A percentile compares a stretch with the other conserved stretches of the same genome.
Conservation (phyloP, 305 asterid species). For the Fraxinus xanthoxyloides region DNA sequence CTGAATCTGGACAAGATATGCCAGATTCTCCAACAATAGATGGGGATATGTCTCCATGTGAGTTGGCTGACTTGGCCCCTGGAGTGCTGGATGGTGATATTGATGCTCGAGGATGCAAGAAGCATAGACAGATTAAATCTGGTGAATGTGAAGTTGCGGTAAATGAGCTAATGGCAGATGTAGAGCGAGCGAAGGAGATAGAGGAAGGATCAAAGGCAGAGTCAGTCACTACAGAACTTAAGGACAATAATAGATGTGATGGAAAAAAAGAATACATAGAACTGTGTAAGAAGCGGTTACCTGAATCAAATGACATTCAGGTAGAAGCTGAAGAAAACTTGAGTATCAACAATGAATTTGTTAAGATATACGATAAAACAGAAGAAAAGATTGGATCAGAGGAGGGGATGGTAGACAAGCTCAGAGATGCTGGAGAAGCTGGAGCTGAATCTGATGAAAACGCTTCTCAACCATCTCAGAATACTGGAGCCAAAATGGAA, state of each 20-base stretch:
- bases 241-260: background rate
- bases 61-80: conserved; percentile 18
- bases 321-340: background rate
- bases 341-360: background rate
- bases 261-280: background rate
- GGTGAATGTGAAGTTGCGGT: background rate
- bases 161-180: conserved; percentile 1
- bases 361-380: background rate
- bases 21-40: background rate
- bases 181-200: background rate
- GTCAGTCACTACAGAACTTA: conserved; percentile 5
- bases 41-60: background rate
- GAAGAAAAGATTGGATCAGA: background rate
- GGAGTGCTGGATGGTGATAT: conserved; percentile 25
- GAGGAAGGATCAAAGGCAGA: conserved; percentile 13
- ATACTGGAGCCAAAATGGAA: background rate
- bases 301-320: background rate
- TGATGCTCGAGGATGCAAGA: background rate
- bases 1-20: background rate
- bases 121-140: background rate
- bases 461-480: background rate
- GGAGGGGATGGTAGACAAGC: background rate
- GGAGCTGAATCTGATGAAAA: background rate
- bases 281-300: background rate
- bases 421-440: background rate